phyloP scores from a whole-genome alignment of 2,329 filamentous ascomycete genomes.

The Sclerotinia borealis region DNA sequence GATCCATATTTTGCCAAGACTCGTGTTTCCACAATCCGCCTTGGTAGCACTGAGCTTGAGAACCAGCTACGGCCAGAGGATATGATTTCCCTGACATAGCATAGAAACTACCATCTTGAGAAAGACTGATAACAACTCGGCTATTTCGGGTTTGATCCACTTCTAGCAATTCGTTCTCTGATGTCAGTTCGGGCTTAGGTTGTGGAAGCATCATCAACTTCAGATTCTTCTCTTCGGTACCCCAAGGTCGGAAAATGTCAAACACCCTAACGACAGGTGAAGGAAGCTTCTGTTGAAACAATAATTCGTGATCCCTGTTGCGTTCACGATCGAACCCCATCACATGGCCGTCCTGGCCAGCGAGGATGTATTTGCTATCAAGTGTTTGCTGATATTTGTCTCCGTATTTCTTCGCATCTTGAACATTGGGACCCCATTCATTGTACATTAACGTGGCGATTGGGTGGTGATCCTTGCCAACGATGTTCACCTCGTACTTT shows the following conservation, averaged over 20 bases:
- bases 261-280: slow-evolving; percentile 83
- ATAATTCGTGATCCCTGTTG: slow-evolving; percentile 30
- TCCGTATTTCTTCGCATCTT: slow-evolving; percentile 62
- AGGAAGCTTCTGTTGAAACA: slow-evolving; percentile 64
- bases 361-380: slow-evolving; percentile 85
- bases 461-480: slow-evolving; percentile 65
- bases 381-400: slow-evolving; percentile 70
- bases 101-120: slow-evolving; percentile 84
- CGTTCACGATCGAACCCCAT: slow-evolving; percentile 66
- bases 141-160: slow-evolving; percentile 47
- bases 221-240: slow-evolving; percentile 59
- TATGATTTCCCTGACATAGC: slow-evolving; percentile 84
- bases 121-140: slow-evolving; percentile 81
- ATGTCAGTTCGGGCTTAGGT: slow-evolving; percentile 56
- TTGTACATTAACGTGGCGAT: slow-evolving; percentile 89
- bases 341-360: slow-evolving; percentile 75
- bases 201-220: slow-evolving; percentile 83
- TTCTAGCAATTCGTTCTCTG: slow-evolving; percentile 41
- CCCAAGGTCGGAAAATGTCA: slow-evolving; percentile 72
- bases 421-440: slow-evolving; percentile 90
- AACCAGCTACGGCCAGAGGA: slow-evolving; percentile 71
- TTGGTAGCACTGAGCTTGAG: slow-evolving; percentile 47
- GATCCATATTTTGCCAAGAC: slow-evolving; percentile 32
- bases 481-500: slow-evolving; percentile 85
- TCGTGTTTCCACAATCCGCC: slow-evolving; percentile 44